Percentiles rank a stretch among this genome's conserved stretches.
phyloP scores from a whole-genome alignment of 257 asterid species.

The Anisodus tanguticus region DNA sequence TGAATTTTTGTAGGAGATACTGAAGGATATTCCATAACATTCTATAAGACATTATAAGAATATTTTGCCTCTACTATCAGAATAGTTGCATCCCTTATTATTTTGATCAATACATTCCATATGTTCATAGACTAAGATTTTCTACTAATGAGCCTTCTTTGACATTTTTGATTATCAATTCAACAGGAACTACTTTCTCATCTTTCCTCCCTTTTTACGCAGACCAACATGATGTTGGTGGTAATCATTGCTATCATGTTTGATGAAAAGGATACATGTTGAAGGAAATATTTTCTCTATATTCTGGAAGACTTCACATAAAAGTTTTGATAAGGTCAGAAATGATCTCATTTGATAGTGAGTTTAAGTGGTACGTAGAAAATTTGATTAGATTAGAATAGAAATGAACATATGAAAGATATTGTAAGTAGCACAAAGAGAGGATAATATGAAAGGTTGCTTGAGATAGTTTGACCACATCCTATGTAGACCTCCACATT shows the following conservation, averaged over 20 bases:
- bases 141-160: not conserved
- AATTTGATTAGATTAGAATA: not conserved
- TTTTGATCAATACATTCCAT: not conserved
- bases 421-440: constrained; percentile 19
- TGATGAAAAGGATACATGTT: constrained; percentile 18
- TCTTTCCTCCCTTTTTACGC: not conserved
- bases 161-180: not conserved
- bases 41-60: not conserved
- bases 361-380: not conserved
- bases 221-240: not conserved
- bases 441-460: not conserved
- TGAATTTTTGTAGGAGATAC: constrained; percentile 9
- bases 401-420: not conserved
- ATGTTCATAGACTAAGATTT: constrained; percentile 15
- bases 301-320: not conserved
- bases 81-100: not conserved
- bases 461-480: constrained; percentile 5
- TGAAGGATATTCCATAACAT: constrained; percentile 2
- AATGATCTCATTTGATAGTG: not conserved
- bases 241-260: not conserved
- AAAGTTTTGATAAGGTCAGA: not conserved
- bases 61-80: not conserved
- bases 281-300: not conserved
- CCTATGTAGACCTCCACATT: not conserved
- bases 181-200: not conserved